Percentiles rank a stretch among this genome's conserved stretches.
These are phyloP conservation scores for Phytomonas francai DNA, from an alignment of 208 protist genomes.

Conservation along the genomic window DNA sequence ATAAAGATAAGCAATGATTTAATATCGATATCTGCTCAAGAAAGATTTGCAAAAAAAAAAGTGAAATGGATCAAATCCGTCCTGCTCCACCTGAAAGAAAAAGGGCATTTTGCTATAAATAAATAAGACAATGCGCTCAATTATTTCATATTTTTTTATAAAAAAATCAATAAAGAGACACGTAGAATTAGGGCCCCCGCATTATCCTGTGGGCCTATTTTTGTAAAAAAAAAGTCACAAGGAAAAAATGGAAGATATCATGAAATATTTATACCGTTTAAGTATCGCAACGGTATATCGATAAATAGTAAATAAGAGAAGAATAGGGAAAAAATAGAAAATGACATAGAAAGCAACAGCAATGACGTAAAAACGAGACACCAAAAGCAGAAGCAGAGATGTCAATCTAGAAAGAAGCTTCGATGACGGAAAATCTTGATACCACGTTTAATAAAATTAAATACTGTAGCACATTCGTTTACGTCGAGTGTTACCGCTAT, in stretches of 20 bases:
- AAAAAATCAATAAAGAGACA: not conserved
- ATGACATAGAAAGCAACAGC: not conserved
- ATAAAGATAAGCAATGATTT: slow-evolving; percentile 5
- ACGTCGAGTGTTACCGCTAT: no score
- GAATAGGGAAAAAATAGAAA: not conserved
- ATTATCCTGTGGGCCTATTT: not conserved
- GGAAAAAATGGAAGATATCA: no score
- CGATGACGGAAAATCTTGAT: no score
- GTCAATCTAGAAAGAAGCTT: no score
- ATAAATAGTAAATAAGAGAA: not conserved
- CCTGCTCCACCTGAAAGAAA: not conserved
- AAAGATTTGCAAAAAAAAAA: slow-evolving; percentile 16
- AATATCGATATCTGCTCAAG: slow-evolving; percentile 10
- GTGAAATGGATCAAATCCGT: no score
- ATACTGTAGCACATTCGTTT: no score
- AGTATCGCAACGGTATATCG: no score
- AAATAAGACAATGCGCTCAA: not conserved
- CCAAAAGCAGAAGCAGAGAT: no score
- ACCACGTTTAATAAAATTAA: no score
- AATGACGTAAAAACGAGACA: not conserved
- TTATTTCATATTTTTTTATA: slow-evolving; percentile 1
- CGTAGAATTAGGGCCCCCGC: not conserved
- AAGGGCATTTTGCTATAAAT: not conserved
- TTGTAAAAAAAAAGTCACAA: not conserved
- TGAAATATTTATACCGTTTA: no score